phyloP scores from a whole-genome alignment of 208 protist species.

The Crithidia acanthocephali region DNA sequence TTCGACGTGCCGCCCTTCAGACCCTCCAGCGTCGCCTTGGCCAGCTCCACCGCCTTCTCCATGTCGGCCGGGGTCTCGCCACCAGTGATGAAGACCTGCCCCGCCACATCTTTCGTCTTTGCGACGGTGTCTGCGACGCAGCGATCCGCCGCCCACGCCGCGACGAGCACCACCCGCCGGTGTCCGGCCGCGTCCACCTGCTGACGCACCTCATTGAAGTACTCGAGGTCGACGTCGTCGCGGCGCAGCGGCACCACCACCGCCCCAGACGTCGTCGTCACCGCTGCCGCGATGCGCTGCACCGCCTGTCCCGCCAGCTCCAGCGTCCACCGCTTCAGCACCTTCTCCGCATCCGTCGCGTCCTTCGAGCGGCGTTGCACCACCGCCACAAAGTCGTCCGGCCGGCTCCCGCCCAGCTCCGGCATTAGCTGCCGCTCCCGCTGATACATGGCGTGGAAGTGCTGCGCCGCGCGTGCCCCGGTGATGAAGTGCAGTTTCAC shows the following conservation, averaged over 20 bases:
- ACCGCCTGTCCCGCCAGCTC: conserved; percentile 59
- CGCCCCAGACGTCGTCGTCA: background rate
- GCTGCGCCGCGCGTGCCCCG: conserved; percentile 56
- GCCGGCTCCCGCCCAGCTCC: conserved; percentile 64
- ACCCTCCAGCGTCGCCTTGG: conserved; percentile 50
- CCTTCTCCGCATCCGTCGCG: conserved; percentile 55
- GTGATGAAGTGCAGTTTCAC: conserved; percentile 84
- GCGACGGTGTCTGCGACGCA: conserved; percentile 21
- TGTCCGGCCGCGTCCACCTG: conserved; percentile 36
- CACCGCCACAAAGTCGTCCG: conserved; percentile 57
- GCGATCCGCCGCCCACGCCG: conserved; percentile 55
- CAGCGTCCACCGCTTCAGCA: conserved; percentile 50
- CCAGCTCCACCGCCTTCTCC: conserved; percentile 36
- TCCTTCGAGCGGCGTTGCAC: conserved; percentile 58
- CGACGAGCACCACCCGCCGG: conserved; percentile 49
- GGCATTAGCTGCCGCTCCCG: conserved; percentile 68
- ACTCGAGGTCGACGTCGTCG: conserved; percentile 73
- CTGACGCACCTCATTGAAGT: conserved; percentile 54
- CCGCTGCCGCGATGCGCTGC: conserved; percentile 38
- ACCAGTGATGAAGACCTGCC: conserved; percentile 75
- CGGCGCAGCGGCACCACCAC: conserved; percentile 45
- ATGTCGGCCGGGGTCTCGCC: conserved; percentile 38
- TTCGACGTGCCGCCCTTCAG: conserved; percentile 79
- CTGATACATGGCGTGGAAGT: conserved; percentile 64
- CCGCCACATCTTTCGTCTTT: conserved; percentile 35